Percentiles rank a stretch among this genome's conserved stretches.
phyloP scores from a whole-genome alignment of 345 rosid species.

The Hibiscus tridactylites region DNA sequence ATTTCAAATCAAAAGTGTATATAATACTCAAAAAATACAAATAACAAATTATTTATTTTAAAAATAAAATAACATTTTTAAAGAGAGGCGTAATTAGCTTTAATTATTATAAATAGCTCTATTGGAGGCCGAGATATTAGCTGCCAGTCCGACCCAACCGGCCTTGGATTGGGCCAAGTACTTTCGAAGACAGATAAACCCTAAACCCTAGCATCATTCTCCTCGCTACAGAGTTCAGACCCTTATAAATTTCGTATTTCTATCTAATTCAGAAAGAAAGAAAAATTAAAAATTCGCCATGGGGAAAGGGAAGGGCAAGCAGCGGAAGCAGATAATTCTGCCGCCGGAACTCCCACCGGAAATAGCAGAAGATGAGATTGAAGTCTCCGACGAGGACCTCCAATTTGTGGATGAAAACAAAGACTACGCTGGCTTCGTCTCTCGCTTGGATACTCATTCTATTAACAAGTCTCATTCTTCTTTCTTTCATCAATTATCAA shows the following conservation, averaged over 20 bases:
- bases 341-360: slow-evolving; percentile 93
- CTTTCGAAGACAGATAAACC: neutral
- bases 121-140: neutral
- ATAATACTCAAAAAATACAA: no score
- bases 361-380: slow-evolving; percentile 57
- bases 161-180: neutral
- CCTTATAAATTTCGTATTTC: neutral
- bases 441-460: slow-evolving; percentile 55
- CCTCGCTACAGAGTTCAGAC: neutral
- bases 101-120: neutral
- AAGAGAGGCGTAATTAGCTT: no score
- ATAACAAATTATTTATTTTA: no score
- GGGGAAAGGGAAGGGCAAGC: slow-evolving; percentile 31
- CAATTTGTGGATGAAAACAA: slow-evolving; percentile 48
- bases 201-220: neutral
- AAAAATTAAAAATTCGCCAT: slow-evolving; percentile 11
- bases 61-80: no score
- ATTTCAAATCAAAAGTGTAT: no score
- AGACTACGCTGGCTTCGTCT: slow-evolving; percentile 51
- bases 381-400: slow-evolving; percentile 78
- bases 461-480: slow-evolving; percentile 40
- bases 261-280: neutral
- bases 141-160: neutral
- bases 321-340: slow-evolving; percentile 41
- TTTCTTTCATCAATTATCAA: neutral